Evolutionary conservation across 352 stramenopile species (phyloP).

Genomic region (Globisporangium middletonii): DNA sequence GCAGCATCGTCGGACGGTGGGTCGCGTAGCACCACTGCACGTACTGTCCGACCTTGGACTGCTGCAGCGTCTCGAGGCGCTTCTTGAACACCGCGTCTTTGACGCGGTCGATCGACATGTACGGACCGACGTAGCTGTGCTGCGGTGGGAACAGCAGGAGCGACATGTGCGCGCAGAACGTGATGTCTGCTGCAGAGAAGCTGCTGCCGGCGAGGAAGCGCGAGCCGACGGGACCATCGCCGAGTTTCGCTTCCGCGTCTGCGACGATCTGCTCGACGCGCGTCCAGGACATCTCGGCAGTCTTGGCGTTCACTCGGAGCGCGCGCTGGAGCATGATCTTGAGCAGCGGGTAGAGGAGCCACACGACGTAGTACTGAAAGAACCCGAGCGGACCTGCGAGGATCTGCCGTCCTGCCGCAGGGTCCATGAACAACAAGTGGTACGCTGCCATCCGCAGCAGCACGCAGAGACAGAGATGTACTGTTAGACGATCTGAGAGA

Average conservation of each 20-base stretch:
- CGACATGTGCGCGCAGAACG: constrained; percentile 45
- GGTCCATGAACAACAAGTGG: constrained; percentile 25
- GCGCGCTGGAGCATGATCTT: constrained; percentile 19
- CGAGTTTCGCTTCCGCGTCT: constrained; percentile 22
- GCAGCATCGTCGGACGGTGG: constrained; percentile 21
- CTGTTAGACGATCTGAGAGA: not conserved
- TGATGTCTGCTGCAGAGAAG: constrained; percentile 49
- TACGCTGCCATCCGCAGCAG: constrained; percentile 18
- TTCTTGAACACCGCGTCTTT: constrained; percentile 18
- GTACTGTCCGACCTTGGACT: constrained; percentile 35
- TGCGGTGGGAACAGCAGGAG: constrained; percentile 30
- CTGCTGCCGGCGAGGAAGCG: constrained; percentile 29
- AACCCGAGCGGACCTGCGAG: constrained; percentile 15
- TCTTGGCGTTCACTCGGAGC: constrained; percentile 29
- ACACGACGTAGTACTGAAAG: constrained; percentile 17
- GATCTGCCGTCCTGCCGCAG: constrained; percentile 12
- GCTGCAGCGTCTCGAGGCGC: constrained; percentile 22
- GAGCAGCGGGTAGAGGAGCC: constrained; percentile 24
- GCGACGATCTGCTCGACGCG: constrained; percentile 23
- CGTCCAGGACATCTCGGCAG: constrained; percentile 19
- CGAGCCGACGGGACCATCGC: constrained; percentile 28
- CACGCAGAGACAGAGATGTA: not conserved
- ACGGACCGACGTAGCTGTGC: constrained; percentile 29
- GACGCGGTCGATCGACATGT: constrained; percentile 21
- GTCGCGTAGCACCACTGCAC: constrained; percentile 54